A percentile compares a stretch with the other conserved stretches of the same genome.
phyloP scores from a whole-genome alignment of 257 asterid species.

The Avicennia marina region DNA sequence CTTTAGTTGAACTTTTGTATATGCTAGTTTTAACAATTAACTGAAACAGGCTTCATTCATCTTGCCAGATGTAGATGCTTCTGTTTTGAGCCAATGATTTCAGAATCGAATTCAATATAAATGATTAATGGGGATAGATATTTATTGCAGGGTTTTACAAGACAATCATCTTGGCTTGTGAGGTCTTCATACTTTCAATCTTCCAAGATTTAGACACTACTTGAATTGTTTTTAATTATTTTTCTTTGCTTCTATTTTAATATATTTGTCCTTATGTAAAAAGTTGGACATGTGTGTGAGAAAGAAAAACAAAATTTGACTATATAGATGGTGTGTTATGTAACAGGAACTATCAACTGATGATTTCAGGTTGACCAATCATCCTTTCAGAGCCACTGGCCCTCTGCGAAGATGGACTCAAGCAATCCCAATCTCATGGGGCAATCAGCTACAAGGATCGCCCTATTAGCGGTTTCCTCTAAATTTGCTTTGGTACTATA shows the following conservation, averaged over 20 bases:
- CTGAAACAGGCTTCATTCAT: too few relatives aligned
- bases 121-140: not conserved
- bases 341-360: constrained; percentile 73
- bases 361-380: constrained; percentile 85
- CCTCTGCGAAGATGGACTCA: constrained; percentile 35
- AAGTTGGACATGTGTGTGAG: constrained; percentile 20
- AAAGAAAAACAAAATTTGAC: constrained; percentile 38
- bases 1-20: too few relatives aligned
- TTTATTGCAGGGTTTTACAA: constrained; percentile 1
- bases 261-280: too few relatives aligned
- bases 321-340: constrained; percentile 53
- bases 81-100: constrained; percentile 6
- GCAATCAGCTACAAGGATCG: constrained; percentile 70
- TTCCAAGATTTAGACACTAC: too few relatives aligned
- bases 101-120: too few relatives aligned
- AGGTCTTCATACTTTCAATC: too few relatives aligned
- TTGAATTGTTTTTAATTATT: too few relatives aligned
- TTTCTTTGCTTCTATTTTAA: too few relatives aligned
- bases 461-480: constrained; percentile 59
- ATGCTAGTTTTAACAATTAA: too few relatives aligned
- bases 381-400: constrained; percentile 49
- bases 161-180: constrained; percentile 1
- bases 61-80: too few relatives aligned
- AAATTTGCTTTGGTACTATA: constrained; percentile 35
- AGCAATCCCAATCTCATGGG: constrained; percentile 58